phyloP scores from a whole-genome alignment of 2,329 filamentous ascomycete genomes.

The Ascocoryne sarcoides region DNA sequence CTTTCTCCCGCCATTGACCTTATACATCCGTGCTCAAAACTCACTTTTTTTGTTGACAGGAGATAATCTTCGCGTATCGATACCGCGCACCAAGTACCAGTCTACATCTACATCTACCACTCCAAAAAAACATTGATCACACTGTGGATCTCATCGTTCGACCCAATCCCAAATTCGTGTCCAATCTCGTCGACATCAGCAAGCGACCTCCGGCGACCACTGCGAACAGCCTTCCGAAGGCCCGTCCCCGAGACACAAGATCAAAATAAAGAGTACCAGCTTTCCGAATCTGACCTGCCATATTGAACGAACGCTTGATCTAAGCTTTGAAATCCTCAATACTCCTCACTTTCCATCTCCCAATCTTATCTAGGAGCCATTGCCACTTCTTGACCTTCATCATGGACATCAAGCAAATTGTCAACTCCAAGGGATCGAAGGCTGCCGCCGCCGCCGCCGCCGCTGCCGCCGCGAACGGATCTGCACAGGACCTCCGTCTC shows the following conservation, averaged over 20 bases:
- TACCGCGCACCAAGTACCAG: background rate
- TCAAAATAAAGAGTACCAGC: slow-evolving; percentile 16
- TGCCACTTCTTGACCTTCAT: slow-evolving; percentile 4
- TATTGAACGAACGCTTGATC: slow-evolving; percentile 27
- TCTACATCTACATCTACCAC: too few relatives aligned
- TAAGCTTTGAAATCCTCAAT: slow-evolving; percentile 21
- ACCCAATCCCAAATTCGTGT: too few relatives aligned
- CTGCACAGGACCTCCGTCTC: slow-evolving; percentile 27
- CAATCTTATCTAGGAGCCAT: slow-evolving; percentile 1
- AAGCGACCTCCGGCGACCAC: slow-evolving; percentile 4
- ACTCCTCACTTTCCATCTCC: slow-evolving; percentile 15
- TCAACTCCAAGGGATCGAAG: slow-evolving; percentile 28
- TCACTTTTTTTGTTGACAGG: slow-evolving; percentile 1
- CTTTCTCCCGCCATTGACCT: background rate
- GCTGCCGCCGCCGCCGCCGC: slow-evolving; percentile 22
- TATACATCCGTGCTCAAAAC: slow-evolving; percentile 1
- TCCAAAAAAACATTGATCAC: too few relatives aligned
- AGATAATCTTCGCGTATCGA: background rate
- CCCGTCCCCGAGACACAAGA: slow-evolving; percentile 24
- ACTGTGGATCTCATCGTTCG: too few relatives aligned
- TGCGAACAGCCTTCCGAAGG: slow-evolving; percentile 14
- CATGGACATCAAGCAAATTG: slow-evolving; percentile 32
- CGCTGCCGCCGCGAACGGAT: slow-evolving; percentile 19
- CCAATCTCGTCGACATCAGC: too few relatives aligned
- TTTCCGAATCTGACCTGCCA: slow-evolving; percentile 18